A percentile compares a stretch with the other conserved stretches of the same genome.
Evolutionary conservation across 108 stramenopile species (phyloP).

Genomic region (Cyclotella sp.): DNA sequence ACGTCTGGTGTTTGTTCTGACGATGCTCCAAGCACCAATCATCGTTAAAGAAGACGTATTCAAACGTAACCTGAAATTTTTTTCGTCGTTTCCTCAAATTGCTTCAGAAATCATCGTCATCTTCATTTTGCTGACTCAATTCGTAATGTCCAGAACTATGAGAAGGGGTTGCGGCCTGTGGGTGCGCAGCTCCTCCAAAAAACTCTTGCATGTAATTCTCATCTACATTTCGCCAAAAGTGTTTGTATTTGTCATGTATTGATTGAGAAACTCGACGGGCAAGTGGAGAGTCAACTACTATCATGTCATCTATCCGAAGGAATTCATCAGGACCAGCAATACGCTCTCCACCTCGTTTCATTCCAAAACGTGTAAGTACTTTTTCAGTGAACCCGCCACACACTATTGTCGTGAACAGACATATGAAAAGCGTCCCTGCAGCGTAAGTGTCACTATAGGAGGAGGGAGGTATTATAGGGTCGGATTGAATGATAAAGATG

Average conservation of each 20-base stretch:
- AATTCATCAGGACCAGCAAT: slow-evolving; percentile 10
- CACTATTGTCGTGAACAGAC: slow-evolving; percentile 95
- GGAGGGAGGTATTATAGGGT: too few species aligned
- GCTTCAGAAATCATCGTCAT: slow-evolving; percentile 24
- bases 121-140: slow-evolving; percentile 30
- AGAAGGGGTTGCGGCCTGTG: slow-evolving; percentile 10
- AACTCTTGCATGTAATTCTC: slow-evolving; percentile 65
- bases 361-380: slow-evolving; percentile 81
- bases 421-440: slow-evolving; percentile 93
- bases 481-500: too few species aligned
- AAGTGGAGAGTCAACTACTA: slow-evolving; percentile 26
- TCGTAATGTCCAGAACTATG: slow-evolving; percentile 43
- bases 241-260: slow-evolving; percentile 33
- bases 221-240: slow-evolving; percentile 69
- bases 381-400: slow-evolving; percentile 95
- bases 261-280: slow-evolving; percentile 29
- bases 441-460: slow-evolving; percentile 77
- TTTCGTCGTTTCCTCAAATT: not conserved
- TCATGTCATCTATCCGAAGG: slow-evolving; percentile 27
- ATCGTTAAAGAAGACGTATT: not conserved
- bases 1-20: slow-evolving; percentile 71
- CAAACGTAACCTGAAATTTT: not conserved
- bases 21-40: slow-evolving; percentile 54
- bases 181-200: slow-evolving; percentile 61
- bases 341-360: slow-evolving; percentile 57